Conservation (phyloP, 1,284 basidiomycete species). For the Crepidotus sp. region DNA sequence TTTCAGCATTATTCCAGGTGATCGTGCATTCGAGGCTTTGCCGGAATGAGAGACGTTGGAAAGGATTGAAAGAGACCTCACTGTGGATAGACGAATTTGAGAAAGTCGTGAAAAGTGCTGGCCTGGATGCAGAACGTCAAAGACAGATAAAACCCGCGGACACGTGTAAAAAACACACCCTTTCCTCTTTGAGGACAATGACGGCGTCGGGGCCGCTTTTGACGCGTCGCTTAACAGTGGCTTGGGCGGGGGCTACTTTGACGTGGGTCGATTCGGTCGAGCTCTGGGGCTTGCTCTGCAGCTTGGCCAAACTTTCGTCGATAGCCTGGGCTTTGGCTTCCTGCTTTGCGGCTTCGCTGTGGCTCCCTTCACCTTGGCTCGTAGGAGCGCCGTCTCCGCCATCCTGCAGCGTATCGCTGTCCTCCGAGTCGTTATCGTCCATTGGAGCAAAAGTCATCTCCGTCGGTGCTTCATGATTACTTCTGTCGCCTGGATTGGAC, state of each 20-base stretch:
- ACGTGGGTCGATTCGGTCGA: constrained; percentile 19
- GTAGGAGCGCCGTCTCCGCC: constrained; percentile 22
- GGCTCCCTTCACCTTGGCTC: constrained; percentile 32
- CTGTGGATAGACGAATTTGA: constrained; percentile 83
- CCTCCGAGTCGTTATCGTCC: constrained; percentile 41
- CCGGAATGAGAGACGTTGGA: background rate
- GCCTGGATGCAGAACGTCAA: constrained; percentile 36
- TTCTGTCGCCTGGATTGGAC: constrained; percentile 39
- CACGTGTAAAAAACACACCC: constrained; percentile 36
- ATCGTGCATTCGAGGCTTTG: constrained; percentile 79
- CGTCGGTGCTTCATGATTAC: constrained; percentile 32
- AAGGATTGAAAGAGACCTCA: constrained; percentile 27
- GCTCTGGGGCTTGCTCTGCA: constrained; percentile 27
- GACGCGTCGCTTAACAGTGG: constrained; percentile 33
- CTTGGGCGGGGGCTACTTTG: constrained; percentile 28
- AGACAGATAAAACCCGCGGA: background rate
- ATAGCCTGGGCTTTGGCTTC: constrained; percentile 30
- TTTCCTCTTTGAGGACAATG: constrained; percentile 76
- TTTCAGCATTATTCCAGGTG: constrained; percentile 88
- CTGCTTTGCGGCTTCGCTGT: constrained; percentile 21
- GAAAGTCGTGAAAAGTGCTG: constrained; percentile 75
- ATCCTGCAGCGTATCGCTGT: constrained; percentile 28
- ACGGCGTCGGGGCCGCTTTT: constrained; percentile 60
- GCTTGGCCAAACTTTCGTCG: constrained; percentile 38
- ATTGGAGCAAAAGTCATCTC: constrained; percentile 52